Percentiles rank a stretch among this genome's conserved stretches.
Evolutionary conservation across 2,329 filamentous ascomycete genomes (phyloP).

Genomic region (Colletotrichum phormii): DNA sequence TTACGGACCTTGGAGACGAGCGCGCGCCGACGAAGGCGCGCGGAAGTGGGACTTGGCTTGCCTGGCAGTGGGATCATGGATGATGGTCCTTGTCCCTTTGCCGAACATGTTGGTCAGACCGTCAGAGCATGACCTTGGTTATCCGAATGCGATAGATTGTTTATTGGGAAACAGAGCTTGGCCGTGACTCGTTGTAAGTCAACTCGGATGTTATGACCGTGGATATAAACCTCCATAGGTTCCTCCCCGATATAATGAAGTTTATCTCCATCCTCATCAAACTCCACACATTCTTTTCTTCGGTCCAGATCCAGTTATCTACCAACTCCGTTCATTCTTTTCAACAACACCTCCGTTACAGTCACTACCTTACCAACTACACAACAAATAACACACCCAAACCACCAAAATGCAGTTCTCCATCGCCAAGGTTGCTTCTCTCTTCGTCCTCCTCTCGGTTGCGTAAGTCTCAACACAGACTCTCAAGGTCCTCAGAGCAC

Average conservation of each 20-base stretch:
- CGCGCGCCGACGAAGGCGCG: background rate
- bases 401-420: conserved; percentile 35
- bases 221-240: conserved; percentile 32
- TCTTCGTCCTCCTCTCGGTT: conserved; percentile 19
- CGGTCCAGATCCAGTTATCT: conserved; percentile 34
- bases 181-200: conserved; percentile 14
- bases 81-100: background rate
- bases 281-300: conserved; percentile 35
- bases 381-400: background rate
- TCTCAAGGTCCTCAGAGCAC: background rate
- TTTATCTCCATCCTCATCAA: conserved; percentile 22
- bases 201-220: background rate
- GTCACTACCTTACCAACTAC: conserved; percentile 24
- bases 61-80: conserved; percentile 10
- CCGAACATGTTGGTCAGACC: background rate
- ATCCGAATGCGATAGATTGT: background rate
- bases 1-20: background rate
- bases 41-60: background rate
- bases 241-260: conserved; percentile 11
- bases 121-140: background rate
- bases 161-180: background rate
- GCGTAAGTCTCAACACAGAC: conserved; percentile 4
- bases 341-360: conserved; percentile 4
- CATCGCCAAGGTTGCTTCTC: conserved; percentile 23
- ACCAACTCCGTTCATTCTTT: conserved; percentile 34